Conservation (phyloP, 176 grass and related monocot genomes). For the Aegilops speltoides region DNA sequence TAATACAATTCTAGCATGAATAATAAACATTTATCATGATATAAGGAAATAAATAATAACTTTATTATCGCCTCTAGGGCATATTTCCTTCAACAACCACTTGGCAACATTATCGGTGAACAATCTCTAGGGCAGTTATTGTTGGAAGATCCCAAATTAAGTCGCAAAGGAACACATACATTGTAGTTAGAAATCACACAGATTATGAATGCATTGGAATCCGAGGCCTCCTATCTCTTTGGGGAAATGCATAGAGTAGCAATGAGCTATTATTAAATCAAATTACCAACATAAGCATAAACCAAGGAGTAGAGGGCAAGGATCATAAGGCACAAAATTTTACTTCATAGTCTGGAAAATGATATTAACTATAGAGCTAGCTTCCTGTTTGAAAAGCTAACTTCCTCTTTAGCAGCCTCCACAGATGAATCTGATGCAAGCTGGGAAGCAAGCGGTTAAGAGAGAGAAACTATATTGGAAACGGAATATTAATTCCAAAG, state of each 20-base stretch:
- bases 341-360: conserved; percentile 79
- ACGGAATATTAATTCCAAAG: no score
- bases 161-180: conserved; percentile 7
- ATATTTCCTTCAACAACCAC: neutral
- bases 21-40: no score
- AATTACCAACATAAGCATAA: conserved; percentile 21
- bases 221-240: neutral
- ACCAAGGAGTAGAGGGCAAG: neutral
- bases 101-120: neutral
- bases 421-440: conserved; percentile 55
- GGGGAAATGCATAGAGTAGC: neutral
- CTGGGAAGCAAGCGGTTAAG: neutral
- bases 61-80: no score
- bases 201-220: neutral
- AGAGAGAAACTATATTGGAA: neutral
- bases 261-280: conserved; percentile 24
- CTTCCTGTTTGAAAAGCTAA: conserved; percentile 14
- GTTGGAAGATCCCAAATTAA: neutral
- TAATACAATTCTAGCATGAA: no score
- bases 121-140: neutral
- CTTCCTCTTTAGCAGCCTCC: conserved; percentile 80
- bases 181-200: conserved; percentile 4
- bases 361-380: conserved; percentile 71
- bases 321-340: neutral
- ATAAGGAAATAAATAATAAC: no score